Conservation (phyloP, 1,284 basidiomycete species). For the Malassezia restricta region DNA sequence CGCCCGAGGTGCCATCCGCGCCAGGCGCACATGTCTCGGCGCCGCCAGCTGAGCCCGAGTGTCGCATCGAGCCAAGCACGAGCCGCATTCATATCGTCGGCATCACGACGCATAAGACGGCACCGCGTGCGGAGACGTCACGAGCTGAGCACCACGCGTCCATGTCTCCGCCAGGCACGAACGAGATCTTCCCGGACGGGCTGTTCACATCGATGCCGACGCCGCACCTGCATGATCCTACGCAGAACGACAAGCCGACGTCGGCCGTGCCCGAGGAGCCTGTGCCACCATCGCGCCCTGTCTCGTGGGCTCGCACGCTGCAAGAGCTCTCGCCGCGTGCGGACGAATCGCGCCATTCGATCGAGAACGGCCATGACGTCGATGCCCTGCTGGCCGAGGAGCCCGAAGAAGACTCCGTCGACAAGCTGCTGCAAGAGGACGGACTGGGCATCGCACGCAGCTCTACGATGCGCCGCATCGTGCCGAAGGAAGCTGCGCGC, state of each 20-base stretch:
- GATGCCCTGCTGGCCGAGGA: constrained; percentile 5
- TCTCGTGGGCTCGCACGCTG: not conserved
- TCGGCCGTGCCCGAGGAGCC: no score
- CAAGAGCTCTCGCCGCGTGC: not conserved
- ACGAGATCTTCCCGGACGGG: not conserved
- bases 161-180: not conserved
- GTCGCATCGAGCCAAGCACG: not conserved
- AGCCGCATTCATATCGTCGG: not conserved
- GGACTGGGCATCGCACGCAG: not conserved
- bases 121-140: not conserved
- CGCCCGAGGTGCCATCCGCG: not conserved
- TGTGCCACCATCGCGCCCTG: no score
- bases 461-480: not conserved
- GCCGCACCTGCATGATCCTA: not conserved
- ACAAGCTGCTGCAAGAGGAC: constrained; percentile 4
- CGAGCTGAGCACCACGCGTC: not conserved
- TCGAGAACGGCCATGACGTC: not conserved
- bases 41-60: not conserved
- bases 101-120: not conserved
- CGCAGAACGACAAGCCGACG: not conserved
- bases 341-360: not conserved
- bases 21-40: not conserved
- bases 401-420: not conserved
- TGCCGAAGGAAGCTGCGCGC: not conserved
- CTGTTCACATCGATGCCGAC: not conserved